Evolutionary conservation across 306 rosid species (phyloP).

Genomic region (Quillaja saponaria): DNA sequence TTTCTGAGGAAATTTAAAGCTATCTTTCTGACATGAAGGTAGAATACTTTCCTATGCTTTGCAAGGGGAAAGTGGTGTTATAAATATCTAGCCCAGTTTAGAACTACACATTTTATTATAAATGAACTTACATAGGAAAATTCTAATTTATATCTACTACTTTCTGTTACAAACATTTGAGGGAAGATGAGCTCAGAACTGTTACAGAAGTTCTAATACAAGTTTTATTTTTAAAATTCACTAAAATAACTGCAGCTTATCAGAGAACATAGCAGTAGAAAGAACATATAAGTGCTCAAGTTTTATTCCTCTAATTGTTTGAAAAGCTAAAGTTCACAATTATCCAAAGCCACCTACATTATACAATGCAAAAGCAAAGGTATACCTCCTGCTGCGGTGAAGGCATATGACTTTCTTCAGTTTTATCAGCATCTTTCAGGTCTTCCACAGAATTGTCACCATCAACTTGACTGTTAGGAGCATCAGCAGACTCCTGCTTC

Average conservation of each 20-base stretch:
- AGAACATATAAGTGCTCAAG: slow-evolving; percentile 4
- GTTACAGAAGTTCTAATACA: not conserved
- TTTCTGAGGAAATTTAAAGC: not conserved
- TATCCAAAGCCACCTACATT: slow-evolving; percentile 3
- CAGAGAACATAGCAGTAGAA: not conserved
- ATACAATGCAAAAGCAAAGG: slow-evolving; percentile 12
- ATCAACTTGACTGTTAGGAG: slow-evolving; percentile 43
- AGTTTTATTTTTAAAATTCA: not conserved
- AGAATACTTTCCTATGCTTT: slow-evolving; percentile 10
- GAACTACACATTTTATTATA: not conserved
- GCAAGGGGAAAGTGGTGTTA: slow-evolving; percentile 27
- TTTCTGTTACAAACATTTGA: not conserved
- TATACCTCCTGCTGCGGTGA: slow-evolving; percentile 73
- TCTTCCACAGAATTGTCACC: slow-evolving; percentile 47
- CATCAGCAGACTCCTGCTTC: slow-evolving; percentile 48
- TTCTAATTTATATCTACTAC: not conserved
- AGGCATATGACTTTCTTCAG: slow-evolving; percentile 59
- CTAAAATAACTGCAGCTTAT: slow-evolving; percentile 2
- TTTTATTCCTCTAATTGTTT: not conserved
- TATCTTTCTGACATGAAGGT: not conserved
- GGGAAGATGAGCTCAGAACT: slow-evolving; percentile 1
- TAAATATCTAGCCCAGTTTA: slow-evolving; percentile 3
- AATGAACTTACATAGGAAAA: not conserved
- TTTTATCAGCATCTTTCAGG: slow-evolving; percentile 39
- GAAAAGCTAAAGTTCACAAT: not conserved